These are phyloP conservation scores for Uronychia binucleata DNA, from an alignment of 73 alveolate species.

Conservation along the genomic window DNA sequence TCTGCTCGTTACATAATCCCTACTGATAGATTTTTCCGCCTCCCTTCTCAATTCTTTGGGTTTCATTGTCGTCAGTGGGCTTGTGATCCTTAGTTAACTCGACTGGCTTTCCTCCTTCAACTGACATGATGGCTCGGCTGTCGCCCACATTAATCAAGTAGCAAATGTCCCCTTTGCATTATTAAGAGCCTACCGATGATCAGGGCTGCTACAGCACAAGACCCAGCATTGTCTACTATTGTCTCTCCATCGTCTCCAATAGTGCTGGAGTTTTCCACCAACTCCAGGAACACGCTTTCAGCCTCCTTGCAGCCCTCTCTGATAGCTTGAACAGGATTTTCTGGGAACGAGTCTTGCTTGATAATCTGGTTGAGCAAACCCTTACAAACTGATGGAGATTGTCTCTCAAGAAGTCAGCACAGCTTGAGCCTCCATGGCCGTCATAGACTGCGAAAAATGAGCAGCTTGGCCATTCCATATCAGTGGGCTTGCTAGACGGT, in stretches of 20 bases:
- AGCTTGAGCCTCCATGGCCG: slow-evolving; percentile 62
- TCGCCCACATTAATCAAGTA: slow-evolving; percentile 62
- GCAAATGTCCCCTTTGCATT: background rate
- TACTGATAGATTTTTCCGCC: slow-evolving; percentile 70
- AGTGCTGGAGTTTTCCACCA: slow-evolving; percentile 21
- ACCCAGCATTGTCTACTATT: background rate
- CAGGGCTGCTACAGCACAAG: background rate
- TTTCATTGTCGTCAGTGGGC: slow-evolving; percentile 95
- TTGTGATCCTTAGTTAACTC: slow-evolving; percentile 95
- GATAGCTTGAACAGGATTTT: slow-evolving; percentile 47
- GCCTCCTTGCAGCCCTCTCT: slow-evolving; percentile 60
- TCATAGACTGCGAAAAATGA: slow-evolving; percentile 61
- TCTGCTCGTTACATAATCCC: background rate
- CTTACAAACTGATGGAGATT: slow-evolving; percentile 50
- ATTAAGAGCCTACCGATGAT: background rate
- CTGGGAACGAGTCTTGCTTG: slow-evolving; percentile 53
- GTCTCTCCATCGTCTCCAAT: background rate
- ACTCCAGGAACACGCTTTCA: slow-evolving; percentile 58
- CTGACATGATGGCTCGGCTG: background rate
- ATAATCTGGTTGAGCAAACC: slow-evolving; percentile 15
- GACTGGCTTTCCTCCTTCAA: slow-evolving; percentile 31
- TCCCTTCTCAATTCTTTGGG: slow-evolving; percentile 87
- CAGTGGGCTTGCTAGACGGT: slow-evolving; percentile 50
- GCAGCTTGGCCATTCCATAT: slow-evolving; percentile 62
- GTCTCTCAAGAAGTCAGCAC: slow-evolving; percentile 65